phyloP scores from a whole-genome alignment of 805 yeast species.

The Brettanomyces naardenensis region DNA sequence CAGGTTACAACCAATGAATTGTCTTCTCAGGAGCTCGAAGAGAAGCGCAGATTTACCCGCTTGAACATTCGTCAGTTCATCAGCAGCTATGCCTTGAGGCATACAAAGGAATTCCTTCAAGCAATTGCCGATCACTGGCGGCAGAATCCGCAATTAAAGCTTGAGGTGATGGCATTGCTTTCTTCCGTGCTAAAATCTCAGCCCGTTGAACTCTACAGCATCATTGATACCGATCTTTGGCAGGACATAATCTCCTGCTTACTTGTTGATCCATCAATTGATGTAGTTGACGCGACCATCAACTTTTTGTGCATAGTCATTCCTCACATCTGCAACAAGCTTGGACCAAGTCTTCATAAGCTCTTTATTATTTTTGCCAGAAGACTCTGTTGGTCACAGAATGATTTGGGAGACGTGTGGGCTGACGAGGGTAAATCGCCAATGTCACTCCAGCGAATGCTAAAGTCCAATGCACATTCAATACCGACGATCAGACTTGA shows the following conservation, averaged over 20 bases:
- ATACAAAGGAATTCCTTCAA: constrained; percentile 31
- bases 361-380: constrained; percentile 39
- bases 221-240: constrained; percentile 30
- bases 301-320: constrained; percentile 28
- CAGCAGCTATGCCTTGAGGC: constrained; percentile 29
- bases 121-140: constrained; percentile 30
- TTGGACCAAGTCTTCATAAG: constrained; percentile 29
- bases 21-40: constrained; percentile 32
- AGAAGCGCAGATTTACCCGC: constrained; percentile 40
- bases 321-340: constrained; percentile 22
- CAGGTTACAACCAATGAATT: constrained; percentile 1
- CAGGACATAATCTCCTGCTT: constrained; percentile 30
- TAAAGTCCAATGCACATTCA: neutral
- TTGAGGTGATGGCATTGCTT: constrained; percentile 31
- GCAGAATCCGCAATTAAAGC: constrained; percentile 25
- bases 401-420: constrained; percentile 14
- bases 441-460: neutral
- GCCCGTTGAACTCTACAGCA: constrained; percentile 18
- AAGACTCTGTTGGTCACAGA: constrained; percentile 4
- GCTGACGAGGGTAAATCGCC: neutral
- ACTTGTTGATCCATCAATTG: constrained; percentile 33
- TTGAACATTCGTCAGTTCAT: constrained; percentile 35
- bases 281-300: constrained; percentile 29
- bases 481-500: constrained; percentile 22
- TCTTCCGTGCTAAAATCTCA: constrained; percentile 16